These are phyloP conservation scores for Macrolepiota dolichaula DNA, from an alignment of 768 basidiomycete genomes.

Conservation along the genomic window DNA sequence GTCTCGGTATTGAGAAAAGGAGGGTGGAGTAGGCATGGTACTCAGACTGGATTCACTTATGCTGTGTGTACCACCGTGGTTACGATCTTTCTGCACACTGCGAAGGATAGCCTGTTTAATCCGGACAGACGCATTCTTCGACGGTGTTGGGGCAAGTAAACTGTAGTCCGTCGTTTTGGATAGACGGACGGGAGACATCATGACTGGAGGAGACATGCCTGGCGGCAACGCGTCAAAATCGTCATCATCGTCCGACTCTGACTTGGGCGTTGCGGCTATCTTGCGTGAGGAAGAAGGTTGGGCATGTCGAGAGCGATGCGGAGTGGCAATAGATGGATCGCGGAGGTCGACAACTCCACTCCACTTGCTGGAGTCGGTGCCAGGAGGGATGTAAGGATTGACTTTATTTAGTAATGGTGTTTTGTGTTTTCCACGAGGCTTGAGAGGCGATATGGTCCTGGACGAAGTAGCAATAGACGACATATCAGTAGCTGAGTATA, in stretches of 20 bases:
- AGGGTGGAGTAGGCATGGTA: slow-evolving; percentile 68
- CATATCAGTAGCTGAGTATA: slow-evolving; percentile 37
- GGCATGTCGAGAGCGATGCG: slow-evolving; percentile 29
- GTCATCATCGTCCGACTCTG: slow-evolving; percentile 41
- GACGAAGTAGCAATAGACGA: slow-evolving; percentile 30
- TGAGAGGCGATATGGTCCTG: slow-evolving; percentile 43
- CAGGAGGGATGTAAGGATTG: slow-evolving; percentile 60
- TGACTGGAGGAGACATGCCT: slow-evolving; percentile 56
- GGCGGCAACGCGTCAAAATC: slow-evolving; percentile 51
- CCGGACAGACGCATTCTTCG: slow-evolving; percentile 64
- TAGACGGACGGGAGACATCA: slow-evolving; percentile 53
- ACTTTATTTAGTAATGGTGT: slow-evolving; percentile 52
- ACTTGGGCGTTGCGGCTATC: slow-evolving; percentile 18
- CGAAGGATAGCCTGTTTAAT: slow-evolving; percentile 65
- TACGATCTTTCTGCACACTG: slow-evolving; percentile 39
- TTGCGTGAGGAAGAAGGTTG: slow-evolving; percentile 20
- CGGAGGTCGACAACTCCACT: slow-evolving; percentile 72
- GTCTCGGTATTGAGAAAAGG: slow-evolving; percentile 62
- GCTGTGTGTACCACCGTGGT: slow-evolving; percentile 20
- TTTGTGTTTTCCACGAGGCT: slow-evolving; percentile 48
- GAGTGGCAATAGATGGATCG: slow-evolving; percentile 48
- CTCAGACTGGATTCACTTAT: slow-evolving; percentile 61
- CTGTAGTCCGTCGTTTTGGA: slow-evolving; percentile 20
- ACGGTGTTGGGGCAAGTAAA: slow-evolving; percentile 60
- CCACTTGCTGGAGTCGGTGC: slow-evolving; percentile 54